Percentiles rank a stretch among this genome's conserved stretches.
Conservation (phyloP, 495 filamentous ascomycete genomes). For the Talaromyces adpressus region DNA sequence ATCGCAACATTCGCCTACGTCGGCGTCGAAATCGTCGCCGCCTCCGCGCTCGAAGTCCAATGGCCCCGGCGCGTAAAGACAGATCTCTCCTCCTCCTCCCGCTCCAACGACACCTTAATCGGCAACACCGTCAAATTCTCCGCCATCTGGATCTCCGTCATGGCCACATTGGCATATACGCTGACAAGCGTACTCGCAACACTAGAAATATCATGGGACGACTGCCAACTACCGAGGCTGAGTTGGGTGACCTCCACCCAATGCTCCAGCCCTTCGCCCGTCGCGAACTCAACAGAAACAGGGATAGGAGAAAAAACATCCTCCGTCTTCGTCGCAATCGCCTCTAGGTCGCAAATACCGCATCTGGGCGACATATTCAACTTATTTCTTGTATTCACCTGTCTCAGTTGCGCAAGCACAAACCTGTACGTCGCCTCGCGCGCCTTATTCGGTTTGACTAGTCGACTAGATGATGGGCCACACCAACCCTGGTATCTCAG, state of each 20-base stretch:
- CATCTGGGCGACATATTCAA: slow-evolving; percentile 29
- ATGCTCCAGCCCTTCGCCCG: neutral
- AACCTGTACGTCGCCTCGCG: slow-evolving; percentile 41
- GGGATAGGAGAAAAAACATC: slow-evolving; percentile 2
- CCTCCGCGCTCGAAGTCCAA: slow-evolving; percentile 41
- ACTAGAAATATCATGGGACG: slow-evolving; percentile 30
- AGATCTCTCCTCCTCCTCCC: neutral
- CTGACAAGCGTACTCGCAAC: slow-evolving; percentile 22
- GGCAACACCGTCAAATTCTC: slow-evolving; percentile 23
- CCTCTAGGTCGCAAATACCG: slow-evolving; percentile 17
- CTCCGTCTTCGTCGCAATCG: slow-evolving; percentile 33
- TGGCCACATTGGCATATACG: slow-evolving; percentile 20
- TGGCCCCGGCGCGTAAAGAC: slow-evolving; percentile 10
- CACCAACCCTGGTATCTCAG: slow-evolving; percentile 10
- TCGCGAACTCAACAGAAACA: neutral
- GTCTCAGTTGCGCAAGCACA: slow-evolving; percentile 32
- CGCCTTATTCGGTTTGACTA: slow-evolving; percentile 36
- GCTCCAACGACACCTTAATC: slow-evolving; percentile 9
- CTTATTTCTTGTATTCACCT: slow-evolving; percentile 33
- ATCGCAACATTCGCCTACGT: slow-evolving; percentile 37
- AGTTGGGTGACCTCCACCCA: slow-evolving; percentile 14
- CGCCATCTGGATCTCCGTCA: slow-evolving; percentile 22
- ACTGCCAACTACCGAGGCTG: slow-evolving; percentile 24
- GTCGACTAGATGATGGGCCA: slow-evolving; percentile 17
- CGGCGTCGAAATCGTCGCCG: slow-evolving; percentile 37